phyloP scores from a whole-genome alignment of 805 yeast species.

The Pichia heedii region DNA sequence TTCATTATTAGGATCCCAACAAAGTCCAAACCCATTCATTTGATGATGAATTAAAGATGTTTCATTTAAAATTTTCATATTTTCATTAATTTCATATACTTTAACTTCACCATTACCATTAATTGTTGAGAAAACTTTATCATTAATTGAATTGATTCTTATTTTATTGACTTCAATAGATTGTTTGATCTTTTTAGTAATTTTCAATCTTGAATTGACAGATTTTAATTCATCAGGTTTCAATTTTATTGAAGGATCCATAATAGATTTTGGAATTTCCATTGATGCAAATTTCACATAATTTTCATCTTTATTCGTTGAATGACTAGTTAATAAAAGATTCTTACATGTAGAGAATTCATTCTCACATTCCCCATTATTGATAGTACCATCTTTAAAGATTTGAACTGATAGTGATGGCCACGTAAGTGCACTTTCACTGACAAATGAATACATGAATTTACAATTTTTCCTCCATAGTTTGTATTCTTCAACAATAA shows the following conservation, averaged over 20 bases:
- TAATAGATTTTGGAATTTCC: constrained; percentile 41
- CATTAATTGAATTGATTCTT: constrained; percentile 56
- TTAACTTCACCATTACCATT: constrained; percentile 57
- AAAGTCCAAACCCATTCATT: constrained; percentile 66
- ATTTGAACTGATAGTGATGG: constrained; percentile 76
- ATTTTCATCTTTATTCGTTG: constrained; percentile 59
- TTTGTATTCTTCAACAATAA: constrained; percentile 59
- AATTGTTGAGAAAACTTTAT: constrained; percentile 51
- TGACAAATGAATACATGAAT: constrained; percentile 73
- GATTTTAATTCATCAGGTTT: constrained; percentile 24
- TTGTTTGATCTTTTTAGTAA: constrained; percentile 52
- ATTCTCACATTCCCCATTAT: constrained; percentile 18
- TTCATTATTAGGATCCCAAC: constrained; percentile 45
- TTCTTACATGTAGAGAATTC: constrained; percentile 33
- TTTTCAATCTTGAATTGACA: constrained; percentile 47
- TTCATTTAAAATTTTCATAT: constrained; percentile 15
- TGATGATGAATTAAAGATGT: constrained; percentile 41
- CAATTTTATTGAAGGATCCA: constrained; percentile 14
- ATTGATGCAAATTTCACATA: constrained; percentile 59
- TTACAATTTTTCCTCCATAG: constrained; percentile 77
- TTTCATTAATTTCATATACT: constrained; percentile 35
- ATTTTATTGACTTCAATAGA: constrained; percentile 65
- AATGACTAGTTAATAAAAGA: constrained; percentile 62
- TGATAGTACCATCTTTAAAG: constrained; percentile 41
- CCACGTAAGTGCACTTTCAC: constrained; percentile 75